Base-by-base conservation (phyloP, 805 yeast species). In the Maudiozyma bulderi region DNA sequence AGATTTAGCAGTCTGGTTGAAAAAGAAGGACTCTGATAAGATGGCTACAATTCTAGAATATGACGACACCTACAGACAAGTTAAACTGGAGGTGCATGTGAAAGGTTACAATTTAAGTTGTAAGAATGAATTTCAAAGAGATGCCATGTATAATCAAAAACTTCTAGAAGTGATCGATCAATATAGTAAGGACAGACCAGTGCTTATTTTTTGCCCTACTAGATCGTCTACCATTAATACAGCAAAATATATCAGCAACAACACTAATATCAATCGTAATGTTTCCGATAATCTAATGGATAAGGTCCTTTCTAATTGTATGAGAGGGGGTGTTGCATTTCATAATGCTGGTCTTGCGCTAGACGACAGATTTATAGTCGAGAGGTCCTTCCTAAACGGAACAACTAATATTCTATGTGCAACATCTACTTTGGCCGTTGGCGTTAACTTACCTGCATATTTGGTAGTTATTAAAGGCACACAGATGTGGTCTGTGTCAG, bases 391-490 rank as follows among this genome's bases (percentile, higher is more conserved):
- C 50, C 58, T 71, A 6, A 57, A 60, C 5, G 80, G 80, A 0
- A 56, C 60, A 3, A 59, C 76, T 6, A 68, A 65, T 50, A 62
- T 76, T 13, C 54, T 80, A 31, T 79, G 82, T 43, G 75, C 78
- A 1, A 80, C 84, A 0, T 76, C 84, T 0, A 80, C 84, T 0
- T 62, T 80, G 50, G 81, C 84, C 0, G 74, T 77, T 49, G 84
- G 84, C 20, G 79, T 79, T 6, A 80, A 80, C 54, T 61, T 80
- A 29, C 84, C 84, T 5, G 82, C 84, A 0, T 80, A 74, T 57
- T 61, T 78, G 49, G 84, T 79, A 0, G 64, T 80, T 3, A 70
- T 80, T n/a, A 80, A 80, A 52, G 84, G 84, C 0, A 80, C 85
- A 0, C 80, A 75, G 55, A 72, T 76, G 46, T 84, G 83, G 77